These are phyloP conservation scores for Lumnitzera racemosa DNA, from an alignment of 345 rosid genomes.

Conservation along the genomic window DNA sequence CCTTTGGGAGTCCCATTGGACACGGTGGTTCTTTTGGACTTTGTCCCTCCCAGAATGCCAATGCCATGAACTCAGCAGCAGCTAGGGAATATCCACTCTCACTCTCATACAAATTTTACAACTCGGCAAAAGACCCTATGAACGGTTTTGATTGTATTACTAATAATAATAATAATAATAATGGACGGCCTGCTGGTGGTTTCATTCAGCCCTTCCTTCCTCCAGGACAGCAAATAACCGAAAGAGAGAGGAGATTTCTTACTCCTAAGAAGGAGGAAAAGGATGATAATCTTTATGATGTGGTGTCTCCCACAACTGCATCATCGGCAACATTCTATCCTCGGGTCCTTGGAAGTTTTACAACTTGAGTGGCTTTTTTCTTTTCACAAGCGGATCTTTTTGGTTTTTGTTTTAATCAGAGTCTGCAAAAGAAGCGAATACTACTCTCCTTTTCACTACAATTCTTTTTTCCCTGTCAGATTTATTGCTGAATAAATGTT, in stretches of 20 bases:
- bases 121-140: conserved; percentile 21
- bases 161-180: conserved; percentile 9
- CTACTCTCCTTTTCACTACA: too few species aligned
- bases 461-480: too few species aligned
- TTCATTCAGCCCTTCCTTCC: conserved; percentile 21
- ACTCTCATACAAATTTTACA: conserved; percentile 24
- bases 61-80: conserved; percentile 17
- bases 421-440: too few species aligned
- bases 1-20: conserved; percentile 22
- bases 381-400: not conserved
- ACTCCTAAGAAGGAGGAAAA: conserved; percentile 41
- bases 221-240: conserved; percentile 26
- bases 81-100: conserved; percentile 40
- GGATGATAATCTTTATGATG: conserved; percentile 31
- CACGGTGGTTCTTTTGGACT: conserved; percentile 26
- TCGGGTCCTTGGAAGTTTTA: conserved; percentile 24
- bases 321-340: conserved; percentile 27
- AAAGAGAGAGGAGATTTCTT: conserved; percentile 18
- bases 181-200: conserved; percentile 11
- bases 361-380: conserved; percentile 9
- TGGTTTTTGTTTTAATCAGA: not conserved
- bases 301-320: conserved; percentile 23
- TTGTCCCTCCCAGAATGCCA: conserved; percentile 15
- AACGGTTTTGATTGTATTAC: conserved; percentile 12
- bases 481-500: too few species aligned